Evolutionary conservation across 2,329 filamentous ascomycete species (phyloP).

Genomic region (Penicillium sp.): DNA sequence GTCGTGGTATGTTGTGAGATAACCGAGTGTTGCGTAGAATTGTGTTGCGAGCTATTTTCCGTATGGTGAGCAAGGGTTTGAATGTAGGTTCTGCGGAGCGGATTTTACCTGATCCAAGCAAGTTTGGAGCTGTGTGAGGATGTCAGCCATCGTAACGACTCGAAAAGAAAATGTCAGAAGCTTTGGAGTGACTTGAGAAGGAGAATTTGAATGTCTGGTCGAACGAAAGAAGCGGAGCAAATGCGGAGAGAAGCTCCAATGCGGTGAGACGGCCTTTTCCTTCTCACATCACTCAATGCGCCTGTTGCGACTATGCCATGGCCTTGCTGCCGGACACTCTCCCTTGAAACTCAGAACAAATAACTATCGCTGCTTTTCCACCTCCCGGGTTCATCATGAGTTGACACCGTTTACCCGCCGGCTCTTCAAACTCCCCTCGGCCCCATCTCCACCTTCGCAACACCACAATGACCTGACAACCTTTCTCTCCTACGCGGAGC

Average conservation of each 20-base stretch:
- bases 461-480: conserved; percentile 39
- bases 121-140: conserved; percentile 51
- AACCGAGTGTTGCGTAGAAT: conserved; percentile 52
- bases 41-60: conserved; percentile 46
- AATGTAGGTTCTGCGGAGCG: neutral
- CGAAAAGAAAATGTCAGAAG: neutral
- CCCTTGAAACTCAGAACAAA: neutral
- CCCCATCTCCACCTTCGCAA: conserved; percentile 34
- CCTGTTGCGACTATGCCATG: conserved; percentile 15
- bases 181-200: neutral
- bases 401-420: conserved; percentile 34
- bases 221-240: conserved; percentile 13
- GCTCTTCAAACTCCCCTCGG: conserved; percentile 37
- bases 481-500: conserved; percentile 43
- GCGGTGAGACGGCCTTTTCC: conserved; percentile 18
- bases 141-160: conserved; percentile 42
- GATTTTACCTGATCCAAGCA: conserved; percentile 49
- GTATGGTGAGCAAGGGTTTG: neutral
- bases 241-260: conserved; percentile 27
- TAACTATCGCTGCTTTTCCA: conserved; percentile 13
- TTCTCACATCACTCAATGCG: conserved; percentile 21
- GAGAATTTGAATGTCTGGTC: neutral
- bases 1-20: conserved; percentile 48
- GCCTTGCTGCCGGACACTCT: conserved; percentile 10
- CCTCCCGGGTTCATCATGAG: conserved; percentile 8